Evolutionary conservation across 192 early-diverging fungal species (phyloP).

Genomic region (Lunasporangiospora selenospora): DNA sequence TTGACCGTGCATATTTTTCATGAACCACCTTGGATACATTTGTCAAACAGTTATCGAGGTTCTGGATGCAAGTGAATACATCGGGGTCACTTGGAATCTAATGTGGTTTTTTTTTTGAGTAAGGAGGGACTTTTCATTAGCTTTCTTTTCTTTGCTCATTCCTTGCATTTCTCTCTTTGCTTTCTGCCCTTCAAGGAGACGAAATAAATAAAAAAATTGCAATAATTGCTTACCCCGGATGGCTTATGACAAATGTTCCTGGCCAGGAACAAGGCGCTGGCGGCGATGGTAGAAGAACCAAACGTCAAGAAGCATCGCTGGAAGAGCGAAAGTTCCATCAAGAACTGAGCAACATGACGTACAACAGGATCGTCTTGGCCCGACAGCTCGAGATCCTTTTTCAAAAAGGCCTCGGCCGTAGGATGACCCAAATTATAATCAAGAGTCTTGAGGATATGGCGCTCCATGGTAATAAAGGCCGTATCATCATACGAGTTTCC

Average conservation of each 20-base stretch:
- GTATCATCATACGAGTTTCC: constrained; percentile 47
- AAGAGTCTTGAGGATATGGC: constrained; percentile 48
- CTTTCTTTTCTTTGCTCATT: no score
- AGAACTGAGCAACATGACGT: constrained; percentile 45
- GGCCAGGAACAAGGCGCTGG: constrained; percentile 41
- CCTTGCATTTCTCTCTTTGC: no score
- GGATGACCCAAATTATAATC: constrained; percentile 49
- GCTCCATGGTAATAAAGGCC: constrained; percentile 49
- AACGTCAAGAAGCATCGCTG: constrained; percentile 48
- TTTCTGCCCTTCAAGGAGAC: no score
- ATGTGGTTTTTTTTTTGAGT: no score
- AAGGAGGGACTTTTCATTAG: no score
- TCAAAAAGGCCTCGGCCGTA: constrained; percentile 47
- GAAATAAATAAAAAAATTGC: no score
- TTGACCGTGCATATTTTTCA: constrained; percentile 41
- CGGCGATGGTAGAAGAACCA: constrained; percentile 48
- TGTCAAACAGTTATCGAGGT: constrained; percentile 42
- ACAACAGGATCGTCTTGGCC: constrained; percentile 25
- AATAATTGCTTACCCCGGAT: constrained; percentile 12
- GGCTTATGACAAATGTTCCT: constrained; percentile 44
- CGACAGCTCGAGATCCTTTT: constrained; percentile 40
- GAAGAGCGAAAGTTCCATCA: constrained; percentile 50
- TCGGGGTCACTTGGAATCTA: constrained; percentile 40
- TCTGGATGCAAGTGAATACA: constrained; percentile 31
- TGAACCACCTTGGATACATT: constrained; percentile 47